Evolutionary conservation across 306 rosid genomes (phyloP).

Genomic region (Dalbergia cultrata): DNA sequence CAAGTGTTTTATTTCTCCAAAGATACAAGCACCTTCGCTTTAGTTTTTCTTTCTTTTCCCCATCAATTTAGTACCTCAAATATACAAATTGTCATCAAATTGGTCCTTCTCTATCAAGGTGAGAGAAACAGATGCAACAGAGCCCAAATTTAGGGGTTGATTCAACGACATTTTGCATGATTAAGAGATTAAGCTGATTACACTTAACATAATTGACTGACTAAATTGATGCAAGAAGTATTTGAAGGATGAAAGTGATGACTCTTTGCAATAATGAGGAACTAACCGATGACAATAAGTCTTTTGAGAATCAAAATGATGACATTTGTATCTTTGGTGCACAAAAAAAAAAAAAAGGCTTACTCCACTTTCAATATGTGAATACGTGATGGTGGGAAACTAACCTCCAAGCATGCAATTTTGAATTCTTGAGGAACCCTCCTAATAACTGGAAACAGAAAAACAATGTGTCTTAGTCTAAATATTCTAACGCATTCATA

Average conservation of each 20-base stretch:
- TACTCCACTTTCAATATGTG: neutral
- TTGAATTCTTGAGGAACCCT: slow-evolving; percentile 99
- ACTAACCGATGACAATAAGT: neutral
- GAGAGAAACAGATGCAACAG: neutral
- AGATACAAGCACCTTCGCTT: neutral
- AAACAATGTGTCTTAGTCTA: slow-evolving; percentile 34
- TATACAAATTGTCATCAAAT: neutral
- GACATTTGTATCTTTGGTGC: neutral
- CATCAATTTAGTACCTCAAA: neutral
- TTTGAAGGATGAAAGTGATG: neutral
- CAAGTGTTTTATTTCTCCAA: neutral
- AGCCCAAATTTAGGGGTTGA: neutral
- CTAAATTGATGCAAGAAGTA: neutral
- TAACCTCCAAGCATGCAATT: slow-evolving; percentile 93
- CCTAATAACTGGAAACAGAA: slow-evolving; percentile 76
- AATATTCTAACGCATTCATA: slow-evolving; percentile 26
- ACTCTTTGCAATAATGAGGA: neutral
- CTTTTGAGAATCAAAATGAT: neutral
- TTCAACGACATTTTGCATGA: neutral
- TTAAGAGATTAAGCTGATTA: neutral
- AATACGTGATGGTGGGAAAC: slow-evolving; percentile 43
- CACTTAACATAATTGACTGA: neutral
- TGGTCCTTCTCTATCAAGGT: neutral
- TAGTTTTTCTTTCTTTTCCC: neutral
- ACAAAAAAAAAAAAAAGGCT: neutral